Conservation (phyloP, 345 rosid species). For the Rubroshorea leprosula region DNA sequence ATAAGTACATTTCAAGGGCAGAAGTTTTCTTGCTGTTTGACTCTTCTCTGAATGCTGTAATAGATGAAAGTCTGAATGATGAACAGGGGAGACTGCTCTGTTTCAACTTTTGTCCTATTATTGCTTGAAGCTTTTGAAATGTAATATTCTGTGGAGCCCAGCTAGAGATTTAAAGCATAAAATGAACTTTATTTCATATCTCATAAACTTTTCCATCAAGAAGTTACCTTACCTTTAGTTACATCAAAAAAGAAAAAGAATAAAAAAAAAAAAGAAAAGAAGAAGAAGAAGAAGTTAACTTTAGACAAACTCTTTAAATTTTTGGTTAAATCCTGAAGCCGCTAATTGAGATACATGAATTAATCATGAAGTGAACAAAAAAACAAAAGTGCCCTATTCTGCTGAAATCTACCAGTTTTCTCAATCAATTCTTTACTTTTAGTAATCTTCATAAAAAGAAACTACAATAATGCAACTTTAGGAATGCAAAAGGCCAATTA, state of each 20-base stretch:
- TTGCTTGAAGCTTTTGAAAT: constrained; percentile 10
- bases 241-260: no score
- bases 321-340: no score
- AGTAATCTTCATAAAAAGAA: constrained; percentile 15
- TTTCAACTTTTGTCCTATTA: constrained; percentile 5
- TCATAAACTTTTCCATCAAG: neutral
- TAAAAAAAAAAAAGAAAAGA: no score
- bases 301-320: no score
- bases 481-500: constrained; percentile 18
- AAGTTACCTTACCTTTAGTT: no score
- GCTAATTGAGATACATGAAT: no score
- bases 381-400: neutral
- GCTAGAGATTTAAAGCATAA: constrained; percentile 7
- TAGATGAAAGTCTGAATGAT: neutral
- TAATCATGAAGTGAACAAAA: no score
- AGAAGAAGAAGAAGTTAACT: no score
- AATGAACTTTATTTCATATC: neutral
- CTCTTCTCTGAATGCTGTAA: neutral
- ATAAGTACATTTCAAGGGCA: neutral
- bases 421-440: neutral
- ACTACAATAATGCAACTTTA: constrained; percentile 15
- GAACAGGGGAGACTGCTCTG: neutral
- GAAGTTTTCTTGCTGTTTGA: neutral
- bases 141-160: constrained; percentile 10
- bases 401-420: neutral